Conservation (phyloP, 176 grass and related monocot genomes). For the bread wheat (Triticum aestivum) region IWGSC_CS_RefSeq_v2.1 NC_057813.1:103510329-103510828, state of each 20-base stretch:
- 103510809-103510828: constrained; percentile 98
- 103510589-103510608: constrained; percentile 27
- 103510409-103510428: not conserved
- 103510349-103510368: not conserved
- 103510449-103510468: not conserved
- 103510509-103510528: not conserved
- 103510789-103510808: constrained; percentile 96
- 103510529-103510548: constrained; percentile 1
- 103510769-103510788: constrained; percentile 98
- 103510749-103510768: constrained; percentile 94
- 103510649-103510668: constrained; percentile 89
- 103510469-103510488: not conserved
- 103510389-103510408: not conserved
- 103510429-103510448: not conserved
- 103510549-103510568: constrained; percentile 9
- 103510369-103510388: not conserved
- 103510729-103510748: constrained; percentile 92
- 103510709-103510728: constrained; percentile 95
- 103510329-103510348: not conserved
- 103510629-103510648: constrained; percentile 84
- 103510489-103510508: not conserved
- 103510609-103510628: constrained; percentile 13
- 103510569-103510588: not conserved
- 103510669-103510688: constrained; percentile 97
- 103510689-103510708: constrained; percentile 96